Percentiles rank a stretch among this genome's conserved stretches.
phyloP scores from a whole-genome alignment of 1,139 yeast genomes.

The Geotrichum cucujoidarum region DNA sequence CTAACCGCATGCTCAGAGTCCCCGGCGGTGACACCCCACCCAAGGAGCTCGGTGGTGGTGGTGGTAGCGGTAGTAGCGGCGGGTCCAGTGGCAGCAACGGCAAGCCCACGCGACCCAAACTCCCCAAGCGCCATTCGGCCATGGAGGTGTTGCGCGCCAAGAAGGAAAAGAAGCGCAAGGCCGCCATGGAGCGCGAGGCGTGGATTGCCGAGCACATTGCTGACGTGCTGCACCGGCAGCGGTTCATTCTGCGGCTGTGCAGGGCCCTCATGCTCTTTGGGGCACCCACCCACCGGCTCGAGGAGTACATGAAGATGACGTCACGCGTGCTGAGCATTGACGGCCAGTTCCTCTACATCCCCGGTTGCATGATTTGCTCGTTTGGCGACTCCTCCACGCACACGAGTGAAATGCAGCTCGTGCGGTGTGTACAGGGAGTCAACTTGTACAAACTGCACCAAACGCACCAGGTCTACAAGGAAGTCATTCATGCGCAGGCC shows the following conservation, averaged over 20 bases:
- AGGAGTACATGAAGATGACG: conserved; percentile 87
- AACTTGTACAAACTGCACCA: conserved; percentile 75
- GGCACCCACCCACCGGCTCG: conserved; percentile 90
- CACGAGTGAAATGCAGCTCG: conserved; percentile 87
- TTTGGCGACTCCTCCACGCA: conserved; percentile 91
- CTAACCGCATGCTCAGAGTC: neutral
- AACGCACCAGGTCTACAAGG: conserved; percentile 77
- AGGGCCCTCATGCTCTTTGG: conserved; percentile 87
- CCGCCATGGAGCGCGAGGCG: conserved; percentile 48
- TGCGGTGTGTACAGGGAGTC: conserved; percentile 76
- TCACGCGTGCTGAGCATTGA: conserved; percentile 84
- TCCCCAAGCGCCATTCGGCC: neutral
- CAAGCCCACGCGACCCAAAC: conserved; percentile 19
- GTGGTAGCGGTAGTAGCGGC: too few species aligned
- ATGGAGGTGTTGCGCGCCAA: conserved; percentile 16
- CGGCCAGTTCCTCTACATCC: conserved; percentile 83
- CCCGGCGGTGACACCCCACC: too few species aligned
- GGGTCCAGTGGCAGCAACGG: neutral
- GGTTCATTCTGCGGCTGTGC: conserved; percentile 77
- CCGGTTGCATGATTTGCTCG: conserved; percentile 90
- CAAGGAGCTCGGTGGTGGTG: too few species aligned
- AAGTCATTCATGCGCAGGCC: conserved; percentile 78
- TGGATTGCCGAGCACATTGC: conserved; percentile 88
- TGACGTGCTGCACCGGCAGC: conserved; percentile 76
- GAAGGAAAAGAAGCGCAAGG: conserved; percentile 33